phyloP scores from a whole-genome alignment of 768 basidiomycete genomes.

The Termitomyces heimii region DNA sequence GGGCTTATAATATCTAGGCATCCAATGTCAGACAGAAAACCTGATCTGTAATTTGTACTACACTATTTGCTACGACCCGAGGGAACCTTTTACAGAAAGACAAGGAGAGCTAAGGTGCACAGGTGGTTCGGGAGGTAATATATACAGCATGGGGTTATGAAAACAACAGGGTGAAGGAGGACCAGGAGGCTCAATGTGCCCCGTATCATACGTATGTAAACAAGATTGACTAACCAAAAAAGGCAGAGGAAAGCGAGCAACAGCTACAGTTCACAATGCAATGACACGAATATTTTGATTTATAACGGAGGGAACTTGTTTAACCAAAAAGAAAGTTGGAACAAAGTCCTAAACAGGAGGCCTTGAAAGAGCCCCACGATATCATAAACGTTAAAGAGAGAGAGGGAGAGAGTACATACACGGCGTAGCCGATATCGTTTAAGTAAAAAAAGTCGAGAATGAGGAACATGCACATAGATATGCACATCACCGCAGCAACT shows the following conservation, averaged over 20 bases:
- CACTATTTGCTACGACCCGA: constrained; percentile 4
- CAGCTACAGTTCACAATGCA: constrained; percentile 10
- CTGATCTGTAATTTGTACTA: constrained; percentile 4
- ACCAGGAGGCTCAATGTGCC: not conserved
- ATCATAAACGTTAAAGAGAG: constrained; percentile 4
- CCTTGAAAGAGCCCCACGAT: not conserved
- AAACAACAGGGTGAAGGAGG: constrained; percentile 4
- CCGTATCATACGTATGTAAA: constrained; percentile 4
- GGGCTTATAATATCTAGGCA: not conserved
- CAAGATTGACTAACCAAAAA: constrained; percentile 7
- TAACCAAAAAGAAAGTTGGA: not conserved
- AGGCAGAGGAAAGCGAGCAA: constrained; percentile 9
- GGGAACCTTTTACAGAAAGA: not conserved
- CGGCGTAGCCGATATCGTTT: constrained; percentile 3
- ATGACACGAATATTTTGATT: constrained; percentile 5
- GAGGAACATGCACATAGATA: not conserved
- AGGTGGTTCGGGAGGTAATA: constrained; percentile 2
- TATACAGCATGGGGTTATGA: constrained; percentile 11
- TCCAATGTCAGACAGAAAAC: not conserved
- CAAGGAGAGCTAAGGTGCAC: not conserved
- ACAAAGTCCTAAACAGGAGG: not conserved
- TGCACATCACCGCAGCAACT: constrained; percentile 13
- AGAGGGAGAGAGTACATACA: constrained; percentile 6
- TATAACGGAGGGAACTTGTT: not conserved
- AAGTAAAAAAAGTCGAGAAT: not conserved